These are phyloP conservation scores for Zizania palustris DNA, from an alignment of 202 grass and related monocot genomes.

Conservation along the genomic window DNA sequence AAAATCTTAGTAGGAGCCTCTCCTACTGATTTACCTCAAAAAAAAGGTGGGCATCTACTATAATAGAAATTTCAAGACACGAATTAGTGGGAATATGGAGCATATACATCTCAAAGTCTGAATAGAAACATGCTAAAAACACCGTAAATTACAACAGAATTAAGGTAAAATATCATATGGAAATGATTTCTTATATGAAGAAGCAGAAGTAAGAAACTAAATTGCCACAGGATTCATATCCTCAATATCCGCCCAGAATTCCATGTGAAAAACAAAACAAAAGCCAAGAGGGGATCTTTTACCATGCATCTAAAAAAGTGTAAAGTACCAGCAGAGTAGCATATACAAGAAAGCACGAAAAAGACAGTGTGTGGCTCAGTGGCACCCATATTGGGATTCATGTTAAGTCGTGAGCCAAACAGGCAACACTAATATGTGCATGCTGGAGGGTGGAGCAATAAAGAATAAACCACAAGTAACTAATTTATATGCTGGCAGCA, in stretches of 20 bases:
- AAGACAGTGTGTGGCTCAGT: not conserved
- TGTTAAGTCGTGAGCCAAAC: not conserved
- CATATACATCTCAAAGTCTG: not conserved
- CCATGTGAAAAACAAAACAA: not conserved
- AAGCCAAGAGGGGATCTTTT: not conserved
- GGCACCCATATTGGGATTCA: not conserved
- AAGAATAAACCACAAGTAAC: not conserved
- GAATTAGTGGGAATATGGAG: not conserved
- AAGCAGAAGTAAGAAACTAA: not conserved
- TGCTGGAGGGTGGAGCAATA: not conserved
- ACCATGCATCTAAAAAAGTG: not conserved
- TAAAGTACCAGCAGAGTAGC: not conserved
- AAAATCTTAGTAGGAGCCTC: too few species aligned
- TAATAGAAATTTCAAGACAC: not conserved
- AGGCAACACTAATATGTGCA: not conserved
- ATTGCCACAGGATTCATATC: not conserved
- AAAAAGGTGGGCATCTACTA: not conserved
- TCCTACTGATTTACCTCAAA: too few species aligned
- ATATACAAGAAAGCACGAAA: conserved; percentile 1
- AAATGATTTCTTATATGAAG: not conserved
- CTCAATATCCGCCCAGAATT: conserved; percentile 19
- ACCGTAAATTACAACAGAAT: not conserved
- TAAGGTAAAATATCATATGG: not conserved
- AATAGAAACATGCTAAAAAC: not conserved
- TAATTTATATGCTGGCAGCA: not conserved